These are phyloP conservation scores for Dactylellina cionopaga DNA, from an alignment of 2,329 filamentous ascomycete species.

Conservation along the genomic window DNA sequence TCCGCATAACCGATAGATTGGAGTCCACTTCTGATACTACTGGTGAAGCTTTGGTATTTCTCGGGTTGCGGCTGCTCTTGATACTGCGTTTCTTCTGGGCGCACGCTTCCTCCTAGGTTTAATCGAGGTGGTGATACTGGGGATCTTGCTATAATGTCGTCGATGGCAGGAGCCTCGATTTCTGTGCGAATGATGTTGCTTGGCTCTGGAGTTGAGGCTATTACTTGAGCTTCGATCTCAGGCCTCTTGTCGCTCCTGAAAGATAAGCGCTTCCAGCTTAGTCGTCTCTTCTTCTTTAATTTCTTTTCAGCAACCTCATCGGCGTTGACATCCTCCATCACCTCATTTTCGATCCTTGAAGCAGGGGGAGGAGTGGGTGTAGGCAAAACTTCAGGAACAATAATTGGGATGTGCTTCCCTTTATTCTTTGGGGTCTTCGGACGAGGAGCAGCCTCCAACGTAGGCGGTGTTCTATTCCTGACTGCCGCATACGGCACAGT, in stretches of 20 bases:
- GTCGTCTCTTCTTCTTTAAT: constrained; percentile 36
- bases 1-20: constrained; percentile 50
- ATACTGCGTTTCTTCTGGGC: constrained; percentile 34
- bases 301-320: constrained; percentile 27
- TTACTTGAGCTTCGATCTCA: constrained; percentile 9
- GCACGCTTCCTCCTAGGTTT: not conserved
- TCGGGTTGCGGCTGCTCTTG: constrained; percentile 47
- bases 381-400: not conserved
- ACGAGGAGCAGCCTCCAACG: not conserved
- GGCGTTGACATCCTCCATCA: constrained; percentile 1
- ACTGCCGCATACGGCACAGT: constrained; percentile 24
- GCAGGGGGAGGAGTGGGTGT: not conserved
- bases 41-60: constrained; percentile 44
- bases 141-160: constrained; percentile 3
- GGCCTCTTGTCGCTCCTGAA: constrained; percentile 33
- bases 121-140: constrained; percentile 10
- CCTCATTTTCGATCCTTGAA: not conserved
- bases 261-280: constrained; percentile 44
- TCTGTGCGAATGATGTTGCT: not conserved
- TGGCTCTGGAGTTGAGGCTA: not conserved
- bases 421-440: constrained; percentile 8
- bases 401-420: constrained; percentile 6
- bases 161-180: not conserved
- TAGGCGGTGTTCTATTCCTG: constrained; percentile 21
- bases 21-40: constrained; percentile 50